Base-by-base conservation (phyloP, 139 green algal genomes). In the Eudorina sp. region DNA sequence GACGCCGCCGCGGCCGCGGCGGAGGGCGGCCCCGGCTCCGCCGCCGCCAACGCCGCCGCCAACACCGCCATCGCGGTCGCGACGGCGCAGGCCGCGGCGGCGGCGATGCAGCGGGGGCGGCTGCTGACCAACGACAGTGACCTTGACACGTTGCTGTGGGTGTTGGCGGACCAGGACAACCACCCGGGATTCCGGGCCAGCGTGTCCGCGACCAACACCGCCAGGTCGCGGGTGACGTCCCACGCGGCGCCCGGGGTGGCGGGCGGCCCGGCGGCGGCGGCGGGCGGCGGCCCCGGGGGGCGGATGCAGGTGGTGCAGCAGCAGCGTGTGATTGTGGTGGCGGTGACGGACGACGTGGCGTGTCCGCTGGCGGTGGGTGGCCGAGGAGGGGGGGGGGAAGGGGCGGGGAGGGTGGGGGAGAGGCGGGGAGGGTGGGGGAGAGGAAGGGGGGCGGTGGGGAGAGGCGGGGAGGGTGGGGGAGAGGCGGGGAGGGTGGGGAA, bases 41-140 rank as follows among this genome's bases (percentile, higher is more conserved):
- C n/a, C n/a, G 48, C 75, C 46, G 74, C n/a, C 23, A 3, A 6
- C 31, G 18, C 62, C 19, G 36, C 62, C 27, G 14, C 18, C 27
- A 62, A 40, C 45, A 64, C n/a, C 48, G 9, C 31, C 41, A 45
- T 45, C 0, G 31, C 40, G 7, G 3, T 72, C n/a, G 80, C 80
- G 11, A 34, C 80, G 25, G 80, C 80, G 31, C 31, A 46, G 27
- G 41, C 60, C n/a, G 80, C 80, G 0, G 60, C 43, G 21, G 43
- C 60, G 4, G 41, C 60, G 31, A 25, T 87, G 64, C 45, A 79
- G 31, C 81, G 81, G 45, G 81, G 81, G 23, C 81, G 81, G 62
- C 60, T 87, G 81, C 45, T 87, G 6, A 78, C 64, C 31, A 79
- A 78, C 43, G 81, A 87, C 81, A 79, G 3, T 25, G 81, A 87